A percentile compares a stretch with the other conserved stretches of the same genome.
Evolutionary conservation across 768 basidiomycete species (phyloP).

Genomic region (Rhodosporidiobolus odoratus): DNA sequence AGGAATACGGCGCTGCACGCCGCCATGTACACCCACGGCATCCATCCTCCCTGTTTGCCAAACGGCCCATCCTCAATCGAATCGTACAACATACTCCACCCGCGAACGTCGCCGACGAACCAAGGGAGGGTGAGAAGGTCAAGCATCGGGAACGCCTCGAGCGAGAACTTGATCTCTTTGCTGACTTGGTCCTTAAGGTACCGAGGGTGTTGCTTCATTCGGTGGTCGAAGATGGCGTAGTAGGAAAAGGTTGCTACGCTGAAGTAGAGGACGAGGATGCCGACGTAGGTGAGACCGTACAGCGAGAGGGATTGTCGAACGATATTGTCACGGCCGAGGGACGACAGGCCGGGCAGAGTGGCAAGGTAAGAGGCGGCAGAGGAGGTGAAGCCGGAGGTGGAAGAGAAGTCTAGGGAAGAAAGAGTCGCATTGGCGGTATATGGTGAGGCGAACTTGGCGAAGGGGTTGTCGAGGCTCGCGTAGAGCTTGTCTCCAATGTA

Average conservation of each 20-base stretch:
- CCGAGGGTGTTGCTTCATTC: conserved; percentile 74
- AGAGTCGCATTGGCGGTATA: neutral
- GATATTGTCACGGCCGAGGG: conserved; percentile 21
- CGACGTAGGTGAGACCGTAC: conserved; percentile 64
- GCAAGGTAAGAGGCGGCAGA: conserved; percentile 18
- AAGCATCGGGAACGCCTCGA: conserved; percentile 77
- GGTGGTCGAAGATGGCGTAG: conserved; percentile 81
- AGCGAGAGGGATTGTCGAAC: conserved; percentile 69
- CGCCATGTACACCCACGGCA: conserved; percentile 39
- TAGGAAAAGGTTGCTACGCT: conserved; percentile 79
- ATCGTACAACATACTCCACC: conserved; percentile 73
- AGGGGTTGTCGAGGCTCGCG: conserved; percentile 26
- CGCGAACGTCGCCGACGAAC: conserved; percentile 88
- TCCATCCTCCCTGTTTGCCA: conserved; percentile 37
- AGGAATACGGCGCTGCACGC: conserved; percentile 53
- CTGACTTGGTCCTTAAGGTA: conserved; percentile 78
- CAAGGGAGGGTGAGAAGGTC: conserved; percentile 80
- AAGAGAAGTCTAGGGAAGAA: conserved; percentile 20
- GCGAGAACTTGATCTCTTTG: conserved; percentile 66
- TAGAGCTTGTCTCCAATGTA: conserved; percentile 38
- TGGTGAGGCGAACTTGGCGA: conserved; percentile 5
- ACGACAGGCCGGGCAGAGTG: conserved; percentile 16
- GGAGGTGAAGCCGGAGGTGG: neutral
- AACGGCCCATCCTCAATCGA: conserved; percentile 61
- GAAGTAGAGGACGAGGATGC: conserved; percentile 82